phyloP scores from a whole-genome alignment of 768 basidiomycete species.

The Serpula lacrymans region DNA sequence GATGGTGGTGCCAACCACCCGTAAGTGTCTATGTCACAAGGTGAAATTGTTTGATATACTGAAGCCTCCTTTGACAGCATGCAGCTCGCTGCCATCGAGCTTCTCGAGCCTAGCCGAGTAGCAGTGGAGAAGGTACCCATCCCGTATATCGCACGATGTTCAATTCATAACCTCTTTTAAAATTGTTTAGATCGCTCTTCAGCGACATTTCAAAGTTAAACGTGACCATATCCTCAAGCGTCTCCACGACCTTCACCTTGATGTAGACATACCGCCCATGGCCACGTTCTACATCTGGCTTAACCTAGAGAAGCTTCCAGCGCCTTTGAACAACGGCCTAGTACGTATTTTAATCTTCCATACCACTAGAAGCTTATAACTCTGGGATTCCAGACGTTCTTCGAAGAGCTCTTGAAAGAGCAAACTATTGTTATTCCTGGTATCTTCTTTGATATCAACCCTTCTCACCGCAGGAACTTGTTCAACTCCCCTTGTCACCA shows the following conservation, averaged over 20 bases:
- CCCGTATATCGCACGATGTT: neutral
- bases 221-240: slow-evolving; percentile 85
- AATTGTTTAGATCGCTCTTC: slow-evolving; percentile 61
- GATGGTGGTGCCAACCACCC: slow-evolving; percentile 95
- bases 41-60: slow-evolving; percentile 1
- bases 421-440: slow-evolving; percentile 90
- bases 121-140: slow-evolving; percentile 57
- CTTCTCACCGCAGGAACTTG: slow-evolving; percentile 79
- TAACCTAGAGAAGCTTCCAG: slow-evolving; percentile 72
- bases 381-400: slow-evolving; percentile 63
- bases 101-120: slow-evolving; percentile 72
- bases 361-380: neutral
- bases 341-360: slow-evolving; percentile 34
- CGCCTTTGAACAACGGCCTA: slow-evolving; percentile 85
- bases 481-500: slow-evolving; percentile 90
- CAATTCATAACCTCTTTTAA: neutral
- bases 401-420: slow-evolving; percentile 89
- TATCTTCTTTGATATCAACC: slow-evolving; percentile 82
- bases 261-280: slow-evolving; percentile 70
- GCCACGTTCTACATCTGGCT: slow-evolving; percentile 97
- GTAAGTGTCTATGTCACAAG: slow-evolving; percentile 39
- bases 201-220: slow-evolving; percentile 88
- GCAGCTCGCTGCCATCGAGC: slow-evolving; percentile 83
- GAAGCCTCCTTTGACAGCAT: slow-evolving; percentile 41
- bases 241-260: slow-evolving; percentile 73